Conservation (phyloP, 129 eudicot genomes). For the Escallonia herrerae region DNA sequence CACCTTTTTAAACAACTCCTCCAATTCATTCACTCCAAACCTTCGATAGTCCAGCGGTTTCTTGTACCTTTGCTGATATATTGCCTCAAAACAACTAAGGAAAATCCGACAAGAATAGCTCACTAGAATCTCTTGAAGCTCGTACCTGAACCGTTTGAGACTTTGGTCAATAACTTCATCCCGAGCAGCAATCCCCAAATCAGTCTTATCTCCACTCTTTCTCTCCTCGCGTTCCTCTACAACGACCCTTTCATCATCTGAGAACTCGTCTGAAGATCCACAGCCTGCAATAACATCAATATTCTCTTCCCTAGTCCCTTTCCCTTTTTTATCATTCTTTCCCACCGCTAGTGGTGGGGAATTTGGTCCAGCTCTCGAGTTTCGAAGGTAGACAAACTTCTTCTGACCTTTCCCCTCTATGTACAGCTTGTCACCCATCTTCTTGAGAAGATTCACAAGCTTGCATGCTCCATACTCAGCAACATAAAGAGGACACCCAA, state of each 20-base stretch:
- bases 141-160: slow-evolving; percentile 53
- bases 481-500: slow-evolving; percentile 74
- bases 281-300: slow-evolving; percentile 23
- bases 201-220: slow-evolving; percentile 29
- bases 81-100: slow-evolving; percentile 64
- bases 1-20: slow-evolving; percentile 77
- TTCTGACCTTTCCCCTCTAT: slow-evolving; percentile 71
- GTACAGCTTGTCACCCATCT: slow-evolving; percentile 57
- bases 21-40: slow-evolving; percentile 71
- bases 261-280: slow-evolving; percentile 75
- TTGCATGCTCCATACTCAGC: slow-evolving; percentile 72
- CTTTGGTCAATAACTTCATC: slow-evolving; percentile 18
- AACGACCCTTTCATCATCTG: slow-evolving; percentile 59
- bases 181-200: slow-evolving; percentile 1
- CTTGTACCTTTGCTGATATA: slow-evolving; percentile 78
- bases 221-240: slow-evolving; percentile 33
- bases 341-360: slow-evolving; percentile 19
- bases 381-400: slow-evolving; percentile 52
- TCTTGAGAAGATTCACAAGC: slow-evolving; percentile 65
- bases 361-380: slow-evolving; percentile 29
- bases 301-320: slow-evolving; percentile 46
- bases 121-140: slow-evolving; percentile 86
- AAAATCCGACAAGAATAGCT: slow-evolving; percentile 72
- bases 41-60: slow-evolving; percentile 47
- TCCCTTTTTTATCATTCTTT: slow-evolving; percentile 54